These are phyloP conservation scores for Leptoxyphium fumago DNA, from an alignment of 2,329 filamentous ascomycete species.

Conservation along the genomic window DNA sequence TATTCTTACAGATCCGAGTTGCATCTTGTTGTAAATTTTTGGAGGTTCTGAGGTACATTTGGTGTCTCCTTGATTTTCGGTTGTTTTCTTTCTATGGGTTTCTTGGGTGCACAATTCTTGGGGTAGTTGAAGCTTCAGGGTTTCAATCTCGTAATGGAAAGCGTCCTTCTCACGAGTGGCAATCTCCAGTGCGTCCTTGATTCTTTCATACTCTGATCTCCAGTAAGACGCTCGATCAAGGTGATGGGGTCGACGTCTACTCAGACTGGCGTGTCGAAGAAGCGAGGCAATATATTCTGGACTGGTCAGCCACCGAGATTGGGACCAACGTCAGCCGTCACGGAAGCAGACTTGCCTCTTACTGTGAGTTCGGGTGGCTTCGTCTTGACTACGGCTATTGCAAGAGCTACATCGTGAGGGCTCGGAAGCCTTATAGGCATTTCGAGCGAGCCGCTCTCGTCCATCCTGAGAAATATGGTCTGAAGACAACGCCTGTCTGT, in stretches of 20 bases:
- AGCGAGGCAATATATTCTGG: neutral
- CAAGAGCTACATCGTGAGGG: slow-evolving; percentile 8
- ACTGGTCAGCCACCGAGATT: neutral
- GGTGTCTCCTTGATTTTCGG: neutral
- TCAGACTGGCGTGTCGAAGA: neutral
- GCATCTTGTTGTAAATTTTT: too few relatives aligned
- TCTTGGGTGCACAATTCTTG: neutral
- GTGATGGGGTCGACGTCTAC: neutral
- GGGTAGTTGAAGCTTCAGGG: neutral
- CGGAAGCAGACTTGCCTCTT: slow-evolving; percentile 7
- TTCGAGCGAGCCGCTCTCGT: too few relatives aligned
- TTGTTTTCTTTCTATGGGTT: neutral
- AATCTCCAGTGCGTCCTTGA: neutral
- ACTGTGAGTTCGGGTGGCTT: slow-evolving; percentile 23
- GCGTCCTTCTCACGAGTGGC: neutral
- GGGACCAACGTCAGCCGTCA: too few relatives aligned
- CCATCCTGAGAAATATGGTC: too few relatives aligned
- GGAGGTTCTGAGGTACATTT: neutral
- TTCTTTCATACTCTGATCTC: neutral
- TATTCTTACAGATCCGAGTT: too few relatives aligned
- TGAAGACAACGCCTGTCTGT: too few relatives aligned
- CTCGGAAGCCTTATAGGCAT: neutral
- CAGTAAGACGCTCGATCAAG: neutral
- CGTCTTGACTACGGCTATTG: slow-evolving; percentile 17
- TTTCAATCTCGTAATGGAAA: neutral